Evolutionary conservation across 768 basidiomycete genomes (phyloP).

Genomic region (Collybiopsis confluens): DNA sequence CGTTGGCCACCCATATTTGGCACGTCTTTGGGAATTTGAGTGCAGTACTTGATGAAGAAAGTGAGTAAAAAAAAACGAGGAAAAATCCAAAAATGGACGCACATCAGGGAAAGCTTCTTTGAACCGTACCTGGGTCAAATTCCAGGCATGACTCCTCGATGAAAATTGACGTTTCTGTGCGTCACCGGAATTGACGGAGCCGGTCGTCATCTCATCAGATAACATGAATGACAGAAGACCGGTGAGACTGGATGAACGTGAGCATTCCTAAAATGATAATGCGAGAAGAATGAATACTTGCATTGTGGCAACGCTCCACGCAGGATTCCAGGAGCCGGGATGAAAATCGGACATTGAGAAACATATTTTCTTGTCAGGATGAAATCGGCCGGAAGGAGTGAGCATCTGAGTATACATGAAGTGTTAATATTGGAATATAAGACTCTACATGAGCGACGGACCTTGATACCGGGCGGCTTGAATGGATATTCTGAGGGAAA

Average conservation of each 20-base stretch:
- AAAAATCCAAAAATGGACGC: constrained; percentile 25
- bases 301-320: constrained; percentile 95
- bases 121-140: constrained; percentile 74
- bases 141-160: constrained; percentile 79
- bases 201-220: constrained; percentile 95
- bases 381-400: constrained; percentile 87
- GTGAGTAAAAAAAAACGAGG: not conserved
- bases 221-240: constrained; percentile 94
- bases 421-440: constrained; percentile 2
- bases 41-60: constrained; percentile 57
- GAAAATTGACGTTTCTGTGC: constrained; percentile 78
- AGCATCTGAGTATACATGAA: constrained; percentile 60
- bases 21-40: constrained; percentile 59
- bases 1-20: constrained; percentile 93
- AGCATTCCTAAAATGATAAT: constrained; percentile 10
- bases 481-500: constrained; percentile 96
- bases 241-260: constrained; percentile 58
- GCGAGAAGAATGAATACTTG: constrained; percentile 34
- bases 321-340: constrained; percentile 93
- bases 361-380: constrained; percentile 93
- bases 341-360: constrained; percentile 98
- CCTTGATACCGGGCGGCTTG: constrained; percentile 96
- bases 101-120: constrained; percentile 88
- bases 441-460: constrained; percentile 26
- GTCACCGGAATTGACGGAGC: constrained; percentile 78